A percentile compares a stretch with the other conserved stretches of the same genome.
These are phyloP conservation scores for Boletellus ananas DNA, from an alignment of 768 basidiomycete species.

Conservation along the genomic window DNA sequence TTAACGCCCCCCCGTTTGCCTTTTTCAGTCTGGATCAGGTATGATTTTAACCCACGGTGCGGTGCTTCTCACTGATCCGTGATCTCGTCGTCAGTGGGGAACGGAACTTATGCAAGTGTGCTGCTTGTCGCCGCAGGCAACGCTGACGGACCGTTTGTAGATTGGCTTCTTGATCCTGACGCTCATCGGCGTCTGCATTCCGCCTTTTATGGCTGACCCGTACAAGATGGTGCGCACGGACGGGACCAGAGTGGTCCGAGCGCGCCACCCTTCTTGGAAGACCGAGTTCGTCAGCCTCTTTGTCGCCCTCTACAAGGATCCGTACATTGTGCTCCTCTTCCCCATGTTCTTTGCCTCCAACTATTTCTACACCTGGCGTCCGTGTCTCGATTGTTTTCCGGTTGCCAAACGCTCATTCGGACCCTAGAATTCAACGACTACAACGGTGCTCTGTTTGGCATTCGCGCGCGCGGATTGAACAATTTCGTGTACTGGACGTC, in stretches of 20 bases:
- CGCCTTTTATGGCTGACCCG: constrained; percentile 68
- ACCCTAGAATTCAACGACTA: constrained; percentile 72
- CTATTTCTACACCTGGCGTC: constrained; percentile 85
- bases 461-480: constrained; percentile 73
- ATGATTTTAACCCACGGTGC: not conserved
- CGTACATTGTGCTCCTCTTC: constrained; percentile 70
- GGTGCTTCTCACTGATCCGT: not conserved
- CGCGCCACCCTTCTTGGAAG: constrained; percentile 72
- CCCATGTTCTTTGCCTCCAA: constrained; percentile 85
- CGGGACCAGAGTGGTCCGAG: constrained; percentile 58
- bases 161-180: constrained; percentile 74
- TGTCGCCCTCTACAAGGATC: constrained; percentile 64
- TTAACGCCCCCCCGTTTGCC: not conserved
- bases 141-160: constrained; percentile 32
- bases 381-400: constrained; percentile 22
- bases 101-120: constrained; percentile 77
- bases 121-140: not conserved
- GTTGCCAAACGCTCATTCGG: not conserved
- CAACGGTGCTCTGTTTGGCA: constrained; percentile 74
- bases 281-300: constrained; percentile 67
- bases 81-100: constrained; percentile 44
- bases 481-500: constrained; percentile 76
- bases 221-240: constrained; percentile 71
- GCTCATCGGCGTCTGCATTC: constrained; percentile 59
- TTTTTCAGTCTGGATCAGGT: constrained; percentile 30